These are phyloP conservation scores for Fusarium globosum DNA, from an alignment of 2,329 filamentous ascomycete species.

Conservation along the genomic window DNA sequence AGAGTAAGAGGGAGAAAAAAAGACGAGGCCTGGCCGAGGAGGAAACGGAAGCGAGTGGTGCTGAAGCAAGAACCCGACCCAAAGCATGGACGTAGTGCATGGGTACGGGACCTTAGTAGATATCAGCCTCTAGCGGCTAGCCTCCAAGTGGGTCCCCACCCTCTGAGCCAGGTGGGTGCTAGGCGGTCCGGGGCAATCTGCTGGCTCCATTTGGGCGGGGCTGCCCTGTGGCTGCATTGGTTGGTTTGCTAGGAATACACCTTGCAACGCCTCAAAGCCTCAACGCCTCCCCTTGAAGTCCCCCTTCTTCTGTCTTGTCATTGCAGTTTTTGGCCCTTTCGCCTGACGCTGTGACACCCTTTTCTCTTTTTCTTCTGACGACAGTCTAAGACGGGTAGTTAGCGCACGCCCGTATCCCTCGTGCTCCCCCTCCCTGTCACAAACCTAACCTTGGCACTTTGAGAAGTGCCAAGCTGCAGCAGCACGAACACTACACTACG, in stretches of 20 bases:
- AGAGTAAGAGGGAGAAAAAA: conserved; percentile 46
- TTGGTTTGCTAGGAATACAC: background rate
- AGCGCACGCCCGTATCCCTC: conserved; percentile 18
- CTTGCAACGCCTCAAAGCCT: background rate
- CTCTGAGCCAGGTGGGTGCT: background rate
- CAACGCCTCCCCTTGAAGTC: background rate
- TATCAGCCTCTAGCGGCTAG: conserved; percentile 10
- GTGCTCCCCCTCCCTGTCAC: conserved; percentile 1
- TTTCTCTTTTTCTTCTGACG: background rate
- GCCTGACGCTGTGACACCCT: conserved; percentile 16
- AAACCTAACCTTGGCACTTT: conserved; percentile 11
- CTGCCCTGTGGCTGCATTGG: conserved; percentile 1
- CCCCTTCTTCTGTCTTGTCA: background rate
- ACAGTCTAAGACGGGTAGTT: conserved; percentile 3
- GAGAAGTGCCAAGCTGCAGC: conserved; percentile 10
- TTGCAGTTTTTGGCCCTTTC: conserved; percentile 5
- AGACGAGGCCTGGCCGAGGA: conserved; percentile 42
- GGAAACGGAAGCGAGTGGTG: conserved; percentile 33
- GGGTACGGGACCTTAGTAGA: conserved; percentile 20
- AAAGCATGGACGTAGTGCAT: conserved; percentile 21
- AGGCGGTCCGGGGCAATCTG: conserved; percentile 8
- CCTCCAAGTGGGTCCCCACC: background rate
- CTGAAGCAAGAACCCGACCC: conserved; percentile 23
- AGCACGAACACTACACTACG: background rate
- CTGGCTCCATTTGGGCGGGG: background rate